A percentile compares a stretch with the other conserved stretches of the same genome.
Conservation (phyloP, 352 stramenopile genomes). For the Paralagenidium karlingii region DNA sequence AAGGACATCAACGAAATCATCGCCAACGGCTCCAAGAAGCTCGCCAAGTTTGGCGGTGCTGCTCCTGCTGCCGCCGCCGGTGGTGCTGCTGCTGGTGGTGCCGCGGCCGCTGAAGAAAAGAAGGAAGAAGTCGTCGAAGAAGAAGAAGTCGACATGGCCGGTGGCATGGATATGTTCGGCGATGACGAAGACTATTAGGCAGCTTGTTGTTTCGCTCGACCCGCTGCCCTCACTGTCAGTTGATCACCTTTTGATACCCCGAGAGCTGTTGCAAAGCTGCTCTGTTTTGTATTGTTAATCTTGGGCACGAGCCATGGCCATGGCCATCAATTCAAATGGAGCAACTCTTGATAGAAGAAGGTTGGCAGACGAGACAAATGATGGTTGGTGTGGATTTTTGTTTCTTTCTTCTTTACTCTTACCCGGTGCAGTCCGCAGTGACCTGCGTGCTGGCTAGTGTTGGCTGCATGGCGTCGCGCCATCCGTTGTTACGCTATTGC, state of each 20-base stretch:
- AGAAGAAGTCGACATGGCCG: slow-evolving; percentile 73
- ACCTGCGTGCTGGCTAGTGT: too few relatives aligned
- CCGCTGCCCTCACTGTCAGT: too few relatives aligned
- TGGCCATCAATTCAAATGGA: too few relatives aligned
- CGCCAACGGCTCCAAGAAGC: slow-evolving; percentile 63
- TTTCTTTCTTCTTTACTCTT: slow-evolving; percentile 6
- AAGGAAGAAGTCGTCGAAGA: slow-evolving; percentile 66
- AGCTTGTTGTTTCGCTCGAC: slow-evolving; percentile 1
- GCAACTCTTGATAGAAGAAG: too few relatives aligned
- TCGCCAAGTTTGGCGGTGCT: slow-evolving; percentile 66
- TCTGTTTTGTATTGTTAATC: too few relatives aligned
- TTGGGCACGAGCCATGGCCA: too few relatives aligned
- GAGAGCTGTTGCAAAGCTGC: too few relatives aligned
- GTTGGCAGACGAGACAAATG: too few relatives aligned
- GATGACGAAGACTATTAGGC: slow-evolving; percentile 80
- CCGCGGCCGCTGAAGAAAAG: slow-evolving; percentile 31
- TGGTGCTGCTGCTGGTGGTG: slow-evolving; percentile 32
- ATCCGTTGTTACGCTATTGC: slow-evolving; percentile 22
- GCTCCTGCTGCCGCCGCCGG: slow-evolving; percentile 29
- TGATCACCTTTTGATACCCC: too few relatives aligned
- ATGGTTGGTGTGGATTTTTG: slow-evolving; percentile 6
- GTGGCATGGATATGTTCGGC: slow-evolving; percentile 84
- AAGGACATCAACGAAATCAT: slow-evolving; percentile 80
- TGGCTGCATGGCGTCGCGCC: too few relatives aligned
- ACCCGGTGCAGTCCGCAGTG: too few relatives aligned